These are phyloP conservation scores for Lagerstroemia speciosa DNA, from an alignment of 345 rosid species.

Conservation along the genomic window DNA sequence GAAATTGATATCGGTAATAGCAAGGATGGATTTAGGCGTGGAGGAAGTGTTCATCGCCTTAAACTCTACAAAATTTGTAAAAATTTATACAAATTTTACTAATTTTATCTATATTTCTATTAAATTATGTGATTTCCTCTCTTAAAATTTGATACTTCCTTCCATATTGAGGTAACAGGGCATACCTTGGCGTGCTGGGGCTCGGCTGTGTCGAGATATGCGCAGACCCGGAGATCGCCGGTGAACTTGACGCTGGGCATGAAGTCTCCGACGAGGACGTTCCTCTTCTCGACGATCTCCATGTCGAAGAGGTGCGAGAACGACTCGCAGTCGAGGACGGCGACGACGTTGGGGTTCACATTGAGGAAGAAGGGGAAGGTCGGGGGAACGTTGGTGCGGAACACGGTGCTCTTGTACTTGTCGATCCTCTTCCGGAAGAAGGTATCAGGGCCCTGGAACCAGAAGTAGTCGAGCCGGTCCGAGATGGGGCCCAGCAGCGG, in stretches of 20 bases:
- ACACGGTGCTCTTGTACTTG: conserved; percentile 69
- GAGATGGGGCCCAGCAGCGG: conserved; percentile 70
- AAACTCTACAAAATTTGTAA: too few relatives aligned
- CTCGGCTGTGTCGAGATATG: conserved; percentile 67
- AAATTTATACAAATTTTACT: too few relatives aligned
- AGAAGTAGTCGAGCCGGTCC: conserved; percentile 85
- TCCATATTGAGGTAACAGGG: too few relatives aligned
- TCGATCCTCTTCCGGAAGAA: conserved; percentile 65
- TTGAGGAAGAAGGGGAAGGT: conserved; percentile 48
- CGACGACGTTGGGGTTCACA: conserved; percentile 72
- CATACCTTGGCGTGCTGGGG: conserved; percentile 68
- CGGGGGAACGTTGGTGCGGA: conserved; percentile 82
- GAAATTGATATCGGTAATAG: too few relatives aligned
- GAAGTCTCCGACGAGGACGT: conserved; percentile 62
- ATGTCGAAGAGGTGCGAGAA: conserved; percentile 75
- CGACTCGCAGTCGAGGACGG: conserved; percentile 64
- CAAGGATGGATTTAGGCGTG: too few relatives aligned
- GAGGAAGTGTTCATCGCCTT: too few relatives aligned
- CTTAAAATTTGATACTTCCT: too few relatives aligned
- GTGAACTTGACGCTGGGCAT: conserved; percentile 61
- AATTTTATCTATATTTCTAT: too few relatives aligned
- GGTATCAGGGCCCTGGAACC: conserved; percentile 85
- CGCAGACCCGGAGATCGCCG: conserved; percentile 47
- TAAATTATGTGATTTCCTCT: too few relatives aligned
- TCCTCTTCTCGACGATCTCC: conserved; percentile 72